Evolutionary conservation across 2,329 filamentous ascomycete species (phyloP).

Genomic region (Fusarium chlamydosporum): DNA sequence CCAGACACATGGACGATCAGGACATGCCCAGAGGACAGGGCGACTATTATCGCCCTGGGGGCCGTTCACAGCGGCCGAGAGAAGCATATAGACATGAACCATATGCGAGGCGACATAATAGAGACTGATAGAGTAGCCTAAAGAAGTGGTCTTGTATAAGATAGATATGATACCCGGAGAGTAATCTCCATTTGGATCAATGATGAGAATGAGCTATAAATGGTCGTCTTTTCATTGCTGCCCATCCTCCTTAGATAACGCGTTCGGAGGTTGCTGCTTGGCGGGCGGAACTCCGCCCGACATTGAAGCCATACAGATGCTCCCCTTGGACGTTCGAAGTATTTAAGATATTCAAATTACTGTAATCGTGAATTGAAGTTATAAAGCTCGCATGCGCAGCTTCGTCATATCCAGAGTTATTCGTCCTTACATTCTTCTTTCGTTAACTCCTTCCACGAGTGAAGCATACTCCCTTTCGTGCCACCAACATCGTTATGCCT

Average conservation of each 20-base stretch:
- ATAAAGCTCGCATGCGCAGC: background rate
- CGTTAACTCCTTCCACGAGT: background rate
- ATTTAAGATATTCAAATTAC: background rate
- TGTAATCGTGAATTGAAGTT: background rate
- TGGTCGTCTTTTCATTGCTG: background rate
- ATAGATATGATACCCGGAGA: conserved; percentile 48
- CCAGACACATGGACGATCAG: background rate
- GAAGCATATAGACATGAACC: conserved; percentile 32
- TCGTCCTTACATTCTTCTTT: background rate
- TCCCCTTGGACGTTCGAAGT: background rate
- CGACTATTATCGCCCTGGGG: conserved; percentile 50
- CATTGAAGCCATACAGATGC: conserved; percentile 9
- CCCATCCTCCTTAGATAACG: background rate
- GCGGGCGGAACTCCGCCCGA: conserved; percentile 48
- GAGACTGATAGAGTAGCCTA: conserved; percentile 6
- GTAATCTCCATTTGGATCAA: conserved; percentile 27
- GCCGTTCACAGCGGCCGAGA: conserved; percentile 16
- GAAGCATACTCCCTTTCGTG: background rate
- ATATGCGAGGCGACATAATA: conserved; percentile 29
- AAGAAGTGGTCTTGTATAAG: conserved; percentile 17
- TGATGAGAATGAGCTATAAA: background rate
- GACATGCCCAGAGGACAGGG: conserved; percentile 27
- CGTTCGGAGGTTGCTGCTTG: conserved; percentile 2
- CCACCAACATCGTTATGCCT: conserved; percentile 66
- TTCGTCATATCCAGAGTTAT: background rate